Percentiles rank a stretch among this genome's conserved stretches.
Conservation (phyloP, 2,329 filamentous ascomycete species). For the Botryosphaeria agaves region DNA sequence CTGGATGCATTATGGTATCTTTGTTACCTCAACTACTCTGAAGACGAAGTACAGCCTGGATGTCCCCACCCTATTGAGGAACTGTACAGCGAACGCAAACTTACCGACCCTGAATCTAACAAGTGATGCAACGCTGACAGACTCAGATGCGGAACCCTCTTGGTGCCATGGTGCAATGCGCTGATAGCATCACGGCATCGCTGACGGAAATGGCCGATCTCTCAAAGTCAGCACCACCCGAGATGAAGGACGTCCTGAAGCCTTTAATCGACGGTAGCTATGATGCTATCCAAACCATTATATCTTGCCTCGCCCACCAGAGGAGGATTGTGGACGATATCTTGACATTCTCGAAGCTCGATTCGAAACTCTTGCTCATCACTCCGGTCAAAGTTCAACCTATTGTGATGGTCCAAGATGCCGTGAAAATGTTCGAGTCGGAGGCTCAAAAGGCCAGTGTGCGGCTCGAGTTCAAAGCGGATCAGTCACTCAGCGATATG, state of each 20-base stretch:
- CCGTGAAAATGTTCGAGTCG: constrained; percentile 15
- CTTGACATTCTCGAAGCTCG: constrained; percentile 26
- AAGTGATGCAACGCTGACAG: too few species aligned
- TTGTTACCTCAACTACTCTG: too few species aligned
- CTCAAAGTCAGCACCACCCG: too few species aligned
- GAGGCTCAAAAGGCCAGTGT: constrained; percentile 12
- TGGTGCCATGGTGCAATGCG: constrained; percentile 5
- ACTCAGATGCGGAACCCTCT: constrained; percentile 28
- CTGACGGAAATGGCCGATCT: constrained; percentile 4
- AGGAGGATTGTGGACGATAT: constrained; percentile 31
- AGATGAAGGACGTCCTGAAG: constrained; percentile 1
- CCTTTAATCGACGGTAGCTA: background rate
- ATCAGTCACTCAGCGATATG: constrained; percentile 4
- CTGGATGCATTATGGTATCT: too few species aligned
- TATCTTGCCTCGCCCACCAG: constrained; percentile 28
- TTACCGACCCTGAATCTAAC: too few species aligned
- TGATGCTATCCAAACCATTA: constrained; percentile 21
- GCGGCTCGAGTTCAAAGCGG: constrained; percentile 2
- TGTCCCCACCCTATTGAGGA: too few species aligned
- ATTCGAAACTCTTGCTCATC: constrained; percentile 22
- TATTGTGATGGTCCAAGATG: constrained; percentile 8
- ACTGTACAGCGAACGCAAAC: too few species aligned
- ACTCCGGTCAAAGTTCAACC: constrained; percentile 7
- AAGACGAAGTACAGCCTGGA: too few species aligned
- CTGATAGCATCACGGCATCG: constrained; percentile 5